These are phyloP conservation scores for Rhodamnia argentea DNA, from an alignment of 345 rosid genomes.

Conservation along the genomic window DNA sequence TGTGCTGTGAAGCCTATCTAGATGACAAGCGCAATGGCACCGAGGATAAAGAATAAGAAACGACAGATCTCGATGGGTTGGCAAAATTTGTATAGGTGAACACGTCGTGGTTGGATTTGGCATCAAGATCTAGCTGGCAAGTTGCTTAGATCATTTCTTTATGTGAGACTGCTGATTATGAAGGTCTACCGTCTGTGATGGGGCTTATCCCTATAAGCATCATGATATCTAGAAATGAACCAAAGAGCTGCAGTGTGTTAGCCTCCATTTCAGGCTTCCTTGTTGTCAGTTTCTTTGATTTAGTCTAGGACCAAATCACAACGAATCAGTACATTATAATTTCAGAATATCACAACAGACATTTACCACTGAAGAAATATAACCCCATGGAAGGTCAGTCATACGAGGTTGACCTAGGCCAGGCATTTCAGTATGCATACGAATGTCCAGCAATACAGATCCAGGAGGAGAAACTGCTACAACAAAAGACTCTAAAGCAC, in stretches of 20 bases:
- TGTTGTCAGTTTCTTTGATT: background rate
- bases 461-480: background rate
- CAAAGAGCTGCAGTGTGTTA: background rate
- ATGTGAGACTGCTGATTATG: background rate
- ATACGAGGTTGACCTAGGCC: background rate
- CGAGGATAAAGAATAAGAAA: background rate
- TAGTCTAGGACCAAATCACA: background rate
- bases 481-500: background rate
- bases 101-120: background rate
- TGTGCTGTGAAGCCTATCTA: background rate
- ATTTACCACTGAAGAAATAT: background rate
- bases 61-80: background rate
- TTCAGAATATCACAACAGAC: background rate
- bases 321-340: background rate
- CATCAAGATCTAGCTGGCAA: background rate
- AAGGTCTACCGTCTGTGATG: background rate
- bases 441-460: background rate
- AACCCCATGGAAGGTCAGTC: background rate
- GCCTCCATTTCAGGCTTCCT: background rate
- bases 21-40: background rate
- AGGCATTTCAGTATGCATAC: background rate
- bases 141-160: background rate
- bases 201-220: background rate
- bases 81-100: background rate
- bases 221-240: background rate